Conservation (phyloP, 1,284 basidiomycete species). For the Pisolithus thermaeus region DNA sequence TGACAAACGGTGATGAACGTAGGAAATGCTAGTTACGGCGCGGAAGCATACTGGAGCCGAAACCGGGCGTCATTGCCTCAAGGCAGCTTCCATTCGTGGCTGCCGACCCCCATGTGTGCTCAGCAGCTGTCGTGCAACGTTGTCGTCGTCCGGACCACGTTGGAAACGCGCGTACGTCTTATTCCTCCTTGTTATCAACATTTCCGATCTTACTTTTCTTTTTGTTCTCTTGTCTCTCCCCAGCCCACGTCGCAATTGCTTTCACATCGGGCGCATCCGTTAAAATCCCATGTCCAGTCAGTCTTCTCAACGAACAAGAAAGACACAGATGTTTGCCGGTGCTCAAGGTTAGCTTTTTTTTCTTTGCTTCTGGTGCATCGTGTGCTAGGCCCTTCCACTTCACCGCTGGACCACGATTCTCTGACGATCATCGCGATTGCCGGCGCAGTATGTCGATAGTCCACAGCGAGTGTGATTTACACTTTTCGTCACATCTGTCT, state of each 20-base stretch:
- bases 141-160: constrained; percentile 25
- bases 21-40: constrained; percentile 8
- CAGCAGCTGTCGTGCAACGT: constrained; percentile 13
- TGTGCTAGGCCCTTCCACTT: constrained; percentile 1
- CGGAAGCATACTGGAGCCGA: constrained; percentile 8
- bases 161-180: constrained; percentile 28
- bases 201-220: constrained; percentile 14
- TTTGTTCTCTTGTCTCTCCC: constrained; percentile 10
- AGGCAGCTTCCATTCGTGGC: constrained; percentile 28
- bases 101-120: constrained; percentile 19
- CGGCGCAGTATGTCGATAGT: constrained; percentile 9
- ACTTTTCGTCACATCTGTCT: not conserved
- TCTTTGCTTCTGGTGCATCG: constrained; percentile 9
- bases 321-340: constrained; percentile 29
- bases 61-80: constrained; percentile 16
- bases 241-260: constrained; percentile 6
- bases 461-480: constrained; percentile 12
- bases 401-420: constrained; percentile 14
- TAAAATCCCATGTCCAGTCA: constrained; percentile 48
- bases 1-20: constrained; percentile 6
- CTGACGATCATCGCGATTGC: constrained; percentile 24
- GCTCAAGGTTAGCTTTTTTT: constrained; percentile 32
- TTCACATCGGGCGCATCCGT: constrained; percentile 6
- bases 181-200: constrained; percentile 20
- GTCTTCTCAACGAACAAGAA: constrained; percentile 53